Percentiles rank a stretch among this genome's conserved stretches.
Evolutionary conservation across 345 rosid species (phyloP).

Genomic region (Hibiscus tridactylites): DNA sequence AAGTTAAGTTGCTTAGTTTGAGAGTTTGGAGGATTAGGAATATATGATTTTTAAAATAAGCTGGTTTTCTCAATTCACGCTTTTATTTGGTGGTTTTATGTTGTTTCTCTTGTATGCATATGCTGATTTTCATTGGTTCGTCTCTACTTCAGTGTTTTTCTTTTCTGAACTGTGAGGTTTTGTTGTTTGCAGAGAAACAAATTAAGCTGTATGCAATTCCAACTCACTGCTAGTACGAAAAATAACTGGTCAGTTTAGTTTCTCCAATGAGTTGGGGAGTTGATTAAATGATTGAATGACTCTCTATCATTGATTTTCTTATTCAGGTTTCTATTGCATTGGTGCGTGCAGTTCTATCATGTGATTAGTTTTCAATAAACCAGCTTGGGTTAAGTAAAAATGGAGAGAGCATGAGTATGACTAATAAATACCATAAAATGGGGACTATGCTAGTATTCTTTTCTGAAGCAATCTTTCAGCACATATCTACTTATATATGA

Average conservation of each 20-base stretch:
- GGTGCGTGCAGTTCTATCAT: not conserved
- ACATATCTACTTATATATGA: not conserved
- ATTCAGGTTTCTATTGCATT: not conserved
- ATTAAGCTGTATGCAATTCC: not conserved
- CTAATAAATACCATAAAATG: not conserved
- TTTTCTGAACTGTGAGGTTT: not conserved
- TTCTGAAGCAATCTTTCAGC: not conserved
- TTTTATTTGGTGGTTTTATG: not conserved
- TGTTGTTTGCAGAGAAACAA: conserved; percentile 9
- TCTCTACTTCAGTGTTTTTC: not conserved
- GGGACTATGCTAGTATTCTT: not conserved
- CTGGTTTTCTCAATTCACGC: not conserved
- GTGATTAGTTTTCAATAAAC: not conserved
- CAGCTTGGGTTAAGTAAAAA: not conserved
- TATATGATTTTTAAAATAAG: not conserved
- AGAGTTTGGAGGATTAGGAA: not conserved
- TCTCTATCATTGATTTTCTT: not conserved
- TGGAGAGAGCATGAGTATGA: not conserved
- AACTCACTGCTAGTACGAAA: not conserved
- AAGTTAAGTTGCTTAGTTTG: not conserved
- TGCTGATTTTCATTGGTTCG: not conserved
- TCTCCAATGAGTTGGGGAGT: not conserved
- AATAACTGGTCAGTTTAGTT: not conserved
- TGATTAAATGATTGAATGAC: not conserved
- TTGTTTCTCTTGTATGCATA: not conserved